Evolutionary conservation across 2,329 filamentous ascomycete species (phyloP).

Genomic region (Calcarisporium arbuscula): DNA sequence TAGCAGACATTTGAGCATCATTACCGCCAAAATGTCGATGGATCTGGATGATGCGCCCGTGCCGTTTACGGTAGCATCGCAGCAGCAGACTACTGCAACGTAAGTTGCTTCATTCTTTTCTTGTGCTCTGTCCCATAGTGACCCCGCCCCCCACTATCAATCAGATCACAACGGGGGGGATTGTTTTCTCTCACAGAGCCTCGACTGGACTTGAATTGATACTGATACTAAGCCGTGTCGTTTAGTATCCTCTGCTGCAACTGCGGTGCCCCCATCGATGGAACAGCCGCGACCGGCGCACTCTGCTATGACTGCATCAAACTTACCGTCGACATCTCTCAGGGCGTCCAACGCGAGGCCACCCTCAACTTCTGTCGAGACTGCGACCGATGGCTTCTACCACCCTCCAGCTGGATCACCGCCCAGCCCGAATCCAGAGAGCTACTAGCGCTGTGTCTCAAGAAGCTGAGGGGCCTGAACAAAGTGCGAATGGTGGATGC

Average conservation of each 20-base stretch:
- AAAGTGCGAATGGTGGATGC: constrained; percentile 95
- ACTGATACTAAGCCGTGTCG: constrained; percentile 1
- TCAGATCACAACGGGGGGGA: neutral
- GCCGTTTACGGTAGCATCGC: constrained; percentile 25
- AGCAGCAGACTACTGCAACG: constrained; percentile 32
- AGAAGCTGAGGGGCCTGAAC: constrained; percentile 76
- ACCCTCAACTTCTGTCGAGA: constrained; percentile 87
- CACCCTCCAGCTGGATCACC: constrained; percentile 79
- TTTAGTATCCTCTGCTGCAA: constrained; percentile 83
- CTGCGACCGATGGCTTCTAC: constrained; percentile 89
- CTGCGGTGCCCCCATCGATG: constrained; percentile 92
- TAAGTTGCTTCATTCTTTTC: constrained; percentile 19
- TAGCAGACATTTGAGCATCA: constrained; percentile 9
- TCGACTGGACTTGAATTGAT: no score
- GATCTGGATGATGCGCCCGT: constrained; percentile 37
- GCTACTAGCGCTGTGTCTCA: constrained; percentile 82
- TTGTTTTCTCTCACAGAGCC: neutral
- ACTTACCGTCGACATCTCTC: constrained; percentile 85
- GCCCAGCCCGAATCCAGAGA: constrained; percentile 85
- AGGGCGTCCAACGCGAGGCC: constrained; percentile 85
- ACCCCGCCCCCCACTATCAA: neutral
- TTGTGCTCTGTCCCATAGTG: constrained; percentile 11
- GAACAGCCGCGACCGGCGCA: constrained; percentile 76
- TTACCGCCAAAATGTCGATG: constrained; percentile 30
- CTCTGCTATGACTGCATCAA: constrained; percentile 96